phyloP scores from a whole-genome alignment of 2,329 filamentous ascomycete species.

The Calonectria henricotiae region DNA sequence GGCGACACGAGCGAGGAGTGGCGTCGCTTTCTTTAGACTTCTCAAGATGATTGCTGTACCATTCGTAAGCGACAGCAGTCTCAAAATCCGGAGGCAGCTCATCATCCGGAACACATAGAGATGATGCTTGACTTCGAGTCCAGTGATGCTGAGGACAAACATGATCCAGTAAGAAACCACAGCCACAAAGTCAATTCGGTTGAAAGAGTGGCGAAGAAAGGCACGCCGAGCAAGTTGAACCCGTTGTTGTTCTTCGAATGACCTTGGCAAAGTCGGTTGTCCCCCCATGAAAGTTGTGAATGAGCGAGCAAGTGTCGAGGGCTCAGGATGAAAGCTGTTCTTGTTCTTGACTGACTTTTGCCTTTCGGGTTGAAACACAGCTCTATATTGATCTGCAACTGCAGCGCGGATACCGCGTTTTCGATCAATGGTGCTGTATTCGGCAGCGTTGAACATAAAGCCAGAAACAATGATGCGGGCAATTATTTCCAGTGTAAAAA shows the following conservation, averaged over 20 bases:
- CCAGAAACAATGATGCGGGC: conserved; percentile 94
- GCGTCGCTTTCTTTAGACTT: conserved; percentile 95
- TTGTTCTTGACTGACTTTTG: conserved; percentile 76
- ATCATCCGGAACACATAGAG: conserved; percentile 97
- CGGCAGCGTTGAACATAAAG: conserved; percentile 89
- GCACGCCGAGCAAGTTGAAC: conserved; percentile 90
- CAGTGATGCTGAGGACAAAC: conserved; percentile 80
- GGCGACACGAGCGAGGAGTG: conserved; percentile 90
- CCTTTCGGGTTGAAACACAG: conserved; percentile 86
- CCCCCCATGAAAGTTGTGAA: conserved; percentile 86
- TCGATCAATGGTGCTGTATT: conserved; percentile 93
- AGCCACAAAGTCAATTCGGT: conserved; percentile 93
- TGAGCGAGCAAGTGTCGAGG: conserved; percentile 80
- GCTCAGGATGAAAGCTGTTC: conserved; percentile 65
- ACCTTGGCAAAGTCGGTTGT: conserved; percentile 72
- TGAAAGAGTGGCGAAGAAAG: conserved; percentile 95
- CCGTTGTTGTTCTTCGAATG: conserved; percentile 83
- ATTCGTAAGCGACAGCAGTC: conserved; percentile 91
- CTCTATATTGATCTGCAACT: conserved; percentile 82
- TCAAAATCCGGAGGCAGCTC: conserved; percentile 92
- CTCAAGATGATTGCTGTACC: conserved; percentile 95
- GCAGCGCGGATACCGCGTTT: conserved; percentile 82
- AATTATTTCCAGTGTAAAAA: conserved; percentile 90
- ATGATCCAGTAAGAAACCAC: conserved; percentile 97
- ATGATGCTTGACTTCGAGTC: conserved; percentile 79